Base-by-base conservation (phyloP, 345 rosid genomes). In the Cardamine resedifolia region DNA sequence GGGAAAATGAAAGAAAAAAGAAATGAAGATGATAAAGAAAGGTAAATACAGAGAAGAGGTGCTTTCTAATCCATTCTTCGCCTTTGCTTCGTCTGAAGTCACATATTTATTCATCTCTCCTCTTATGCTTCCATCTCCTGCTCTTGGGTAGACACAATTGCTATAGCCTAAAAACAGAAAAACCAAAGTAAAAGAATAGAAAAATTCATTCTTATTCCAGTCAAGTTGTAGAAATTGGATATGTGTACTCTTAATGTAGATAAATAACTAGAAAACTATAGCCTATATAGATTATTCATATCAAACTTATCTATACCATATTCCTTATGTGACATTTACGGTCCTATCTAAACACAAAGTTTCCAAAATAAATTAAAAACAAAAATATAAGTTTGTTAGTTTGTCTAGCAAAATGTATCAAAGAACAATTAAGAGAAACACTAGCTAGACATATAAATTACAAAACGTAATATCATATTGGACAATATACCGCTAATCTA, bases 141-240 rank as follows among this genome's bases (percentile, higher is more conserved):
- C 88, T 69, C 87, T 78, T 33, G 87, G 83, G 73, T 87, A 89
- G 27, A 64, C 36, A 66, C 92, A 89, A 27, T 73, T 84, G 56
- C 36, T 76, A 68, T 87, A 89, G 80, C 92, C 96, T 89, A 55
- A n/a, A 26, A n/a, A n/a, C n/a, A n/a, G n/a, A n/a, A n/a, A n/a
- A n/a, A n/a, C n/a, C n/a, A n/a, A n/a, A n/a, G n/a, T n/a, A n/a
- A n/a, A n/a, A n/a, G n/a, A n/a, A n/a, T n/a, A n/a, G n/a, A n/a
- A n/a, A n/a, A n/a, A n/a, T n/a, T n/a, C 15, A 14, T 55, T 4
- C 38, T 6, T 5, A 18, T 19, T 39, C 7, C 5, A 5, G 2
- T 48, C 45, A 24, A 39, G 30, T 68, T 41, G 1, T 39, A 16
- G 12, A 67, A 23, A 53, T 53, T 56, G 41, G 63, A 55, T 7